Conservation (phyloP, 2,329 filamentous ascomycete genomes). For the Talaromyces pinophilus region DNA sequence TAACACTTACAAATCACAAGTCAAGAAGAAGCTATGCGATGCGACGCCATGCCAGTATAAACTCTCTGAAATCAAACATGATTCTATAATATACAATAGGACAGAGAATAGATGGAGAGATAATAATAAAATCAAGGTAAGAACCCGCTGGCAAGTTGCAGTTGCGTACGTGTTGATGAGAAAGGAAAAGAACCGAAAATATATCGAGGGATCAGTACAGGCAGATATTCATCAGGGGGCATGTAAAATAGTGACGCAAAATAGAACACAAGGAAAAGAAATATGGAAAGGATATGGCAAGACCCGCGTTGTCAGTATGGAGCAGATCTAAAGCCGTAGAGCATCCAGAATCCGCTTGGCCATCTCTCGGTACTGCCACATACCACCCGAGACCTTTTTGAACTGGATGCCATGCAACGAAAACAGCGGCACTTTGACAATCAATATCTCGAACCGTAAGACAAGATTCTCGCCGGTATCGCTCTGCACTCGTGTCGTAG, state of each 20-base stretch:
- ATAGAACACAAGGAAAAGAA: neutral
- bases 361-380: conserved; percentile 99
- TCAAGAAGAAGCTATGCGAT: neutral
- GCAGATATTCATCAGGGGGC: conserved; percentile 16
- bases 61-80: conserved; percentile 10
- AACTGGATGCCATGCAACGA: conserved; percentile 95
- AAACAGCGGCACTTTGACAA: conserved; percentile 94
- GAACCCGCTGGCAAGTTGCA: neutral
- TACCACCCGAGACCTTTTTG: conserved; percentile 92
- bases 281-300: neutral
- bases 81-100: conserved; percentile 25
- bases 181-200: conserved; percentile 10
- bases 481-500: conserved; percentile 85
- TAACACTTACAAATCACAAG: neutral
- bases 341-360: conserved; percentile 91
- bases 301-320: neutral
- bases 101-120: conserved; percentile 21
- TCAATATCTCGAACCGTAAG: conserved; percentile 90
- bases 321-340: conserved; percentile 64
- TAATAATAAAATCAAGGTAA: neutral
- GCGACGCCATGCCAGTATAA: conserved; percentile 6
- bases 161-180: neutral
- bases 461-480: conserved; percentile 83
- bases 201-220: conserved; percentile 9
- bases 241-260: neutral